A percentile compares a stretch with the other conserved stretches of the same genome.
Conservation (phyloP, 805 yeast genomes). For the Pichia kluyveri region DNA sequence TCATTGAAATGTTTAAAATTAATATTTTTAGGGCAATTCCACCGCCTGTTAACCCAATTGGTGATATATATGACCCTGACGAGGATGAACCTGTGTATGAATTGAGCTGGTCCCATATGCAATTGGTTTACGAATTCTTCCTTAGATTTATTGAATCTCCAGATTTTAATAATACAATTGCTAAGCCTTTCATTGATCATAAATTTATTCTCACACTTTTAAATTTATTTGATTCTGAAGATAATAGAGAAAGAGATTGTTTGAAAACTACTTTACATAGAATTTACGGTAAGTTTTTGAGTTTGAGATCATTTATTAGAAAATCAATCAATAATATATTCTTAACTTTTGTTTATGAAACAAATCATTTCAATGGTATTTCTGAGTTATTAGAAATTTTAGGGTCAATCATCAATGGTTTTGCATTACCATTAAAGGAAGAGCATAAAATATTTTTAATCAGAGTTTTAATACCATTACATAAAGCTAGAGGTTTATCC, state of each 20-base stretch:
- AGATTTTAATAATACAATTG: slow-evolving; percentile 86
- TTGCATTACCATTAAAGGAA: slow-evolving; percentile 93
- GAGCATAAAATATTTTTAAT: slow-evolving; percentile 90
- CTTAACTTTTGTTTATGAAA: slow-evolving; percentile 87
- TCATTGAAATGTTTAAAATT: slow-evolving; percentile 79
- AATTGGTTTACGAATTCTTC: slow-evolving; percentile 89
- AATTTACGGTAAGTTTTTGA: slow-evolving; percentile 89
- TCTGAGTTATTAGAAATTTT: slow-evolving; percentile 91
- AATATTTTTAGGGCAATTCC: slow-evolving; percentile 95
- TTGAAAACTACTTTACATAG: slow-evolving; percentile 91
- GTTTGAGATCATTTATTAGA: slow-evolving; percentile 82
- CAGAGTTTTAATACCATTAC: slow-evolving; percentile 83
- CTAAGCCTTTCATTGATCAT: slow-evolving; percentile 91
- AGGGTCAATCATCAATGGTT: slow-evolving; percentile 95
- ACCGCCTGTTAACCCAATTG: slow-evolving; percentile 95
- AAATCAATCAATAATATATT: slow-evolving; percentile 88
- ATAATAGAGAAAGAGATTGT: slow-evolving; percentile 92
- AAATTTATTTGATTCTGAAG: slow-evolving; percentile 92
- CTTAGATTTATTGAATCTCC: slow-evolving; percentile 88
- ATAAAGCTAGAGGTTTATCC: slow-evolving; percentile 81
- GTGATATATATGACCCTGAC: slow-evolving; percentile 94
- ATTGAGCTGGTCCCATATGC: slow-evolving; percentile 99
- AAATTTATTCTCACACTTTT: slow-evolving; percentile 71
- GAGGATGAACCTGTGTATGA: slow-evolving; percentile 97
- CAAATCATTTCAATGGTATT: slow-evolving; percentile 91